Percentiles rank a stretch among this genome's conserved stretches.
These are phyloP conservation scores for Ustilago tritici DNA, from an alignment of 1,284 basidiomycete genomes.

Conservation along the genomic window DNA sequence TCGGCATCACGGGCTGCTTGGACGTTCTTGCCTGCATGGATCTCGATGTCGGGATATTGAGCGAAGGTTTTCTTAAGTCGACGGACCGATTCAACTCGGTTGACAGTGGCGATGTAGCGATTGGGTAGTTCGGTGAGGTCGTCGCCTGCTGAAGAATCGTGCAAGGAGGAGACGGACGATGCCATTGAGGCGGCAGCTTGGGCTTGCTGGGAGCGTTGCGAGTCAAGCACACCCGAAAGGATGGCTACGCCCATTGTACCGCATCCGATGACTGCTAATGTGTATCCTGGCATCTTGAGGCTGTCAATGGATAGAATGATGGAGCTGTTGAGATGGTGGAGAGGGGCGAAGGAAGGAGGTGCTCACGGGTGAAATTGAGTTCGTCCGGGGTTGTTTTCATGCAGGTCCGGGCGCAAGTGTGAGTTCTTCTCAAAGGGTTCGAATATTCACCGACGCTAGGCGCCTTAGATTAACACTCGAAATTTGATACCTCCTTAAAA, in stretches of 20 bases:
- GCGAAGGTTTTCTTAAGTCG: conserved; percentile 78
- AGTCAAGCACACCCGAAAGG: conserved; percentile 84
- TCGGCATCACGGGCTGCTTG: conserved; percentile 80
- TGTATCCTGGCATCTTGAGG: conserved; percentile 51
- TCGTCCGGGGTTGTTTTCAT: conserved; percentile 9
- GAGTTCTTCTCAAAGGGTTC: conserved; percentile 20
- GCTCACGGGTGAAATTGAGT: neutral
- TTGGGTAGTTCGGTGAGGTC: conserved; percentile 74
- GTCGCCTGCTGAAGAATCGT: conserved; percentile 34
- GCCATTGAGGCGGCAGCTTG: conserved; percentile 33
- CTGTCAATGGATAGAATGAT: no score
- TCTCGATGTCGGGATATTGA: conserved; percentile 74
- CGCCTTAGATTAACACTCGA: neutral
- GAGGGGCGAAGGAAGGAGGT: neutral
- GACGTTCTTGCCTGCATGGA: conserved; percentile 78
- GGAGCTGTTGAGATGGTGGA: neutral
- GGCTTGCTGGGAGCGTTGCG: conserved; percentile 40
- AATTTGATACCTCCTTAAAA: no score
- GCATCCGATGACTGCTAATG: conserved; percentile 73
- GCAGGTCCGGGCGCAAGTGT: conserved; percentile 8
- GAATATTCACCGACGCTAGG: conserved; percentile 15
- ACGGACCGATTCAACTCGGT: conserved; percentile 79
- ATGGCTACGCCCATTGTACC: conserved; percentile 99
- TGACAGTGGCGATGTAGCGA: conserved; percentile 91
- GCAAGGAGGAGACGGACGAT: conserved; percentile 35